A percentile compares a stretch with the other conserved stretches of the same genome.
These are phyloP conservation scores for Rhododendron williamsianum DNA, from an alignment of 148 eudicot genomes.

Conservation along the genomic window DNA sequence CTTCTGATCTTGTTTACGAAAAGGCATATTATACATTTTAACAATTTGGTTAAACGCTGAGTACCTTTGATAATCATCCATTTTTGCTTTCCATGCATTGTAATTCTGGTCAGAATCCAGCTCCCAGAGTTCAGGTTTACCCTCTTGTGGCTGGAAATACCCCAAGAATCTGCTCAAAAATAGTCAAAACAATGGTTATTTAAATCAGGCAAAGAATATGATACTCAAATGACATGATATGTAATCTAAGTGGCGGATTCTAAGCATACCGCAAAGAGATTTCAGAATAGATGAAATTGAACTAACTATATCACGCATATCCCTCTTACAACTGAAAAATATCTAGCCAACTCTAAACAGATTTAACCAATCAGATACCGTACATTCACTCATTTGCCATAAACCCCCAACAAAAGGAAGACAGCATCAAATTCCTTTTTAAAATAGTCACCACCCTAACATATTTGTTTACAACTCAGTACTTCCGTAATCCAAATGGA, in stretches of 20 bases:
- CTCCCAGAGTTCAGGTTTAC: slow-evolving; percentile 70
- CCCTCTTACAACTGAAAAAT: neutral
- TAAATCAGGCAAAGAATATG: neutral
- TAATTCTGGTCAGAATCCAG: slow-evolving; percentile 48
- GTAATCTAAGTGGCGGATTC: neutral
- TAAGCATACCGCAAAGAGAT: neutral
- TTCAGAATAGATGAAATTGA: neutral
- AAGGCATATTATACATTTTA: neutral
- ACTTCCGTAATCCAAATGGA: slow-evolving; percentile 4
- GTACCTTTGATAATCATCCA: slow-evolving; percentile 54
- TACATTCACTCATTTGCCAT: neutral
- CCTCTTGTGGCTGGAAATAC: slow-evolving; percentile 67
- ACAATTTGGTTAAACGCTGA: neutral
- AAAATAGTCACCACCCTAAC: neutral
- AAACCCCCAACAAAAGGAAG: neutral
- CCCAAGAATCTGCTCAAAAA: slow-evolving; percentile 68
- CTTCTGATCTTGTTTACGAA: neutral
- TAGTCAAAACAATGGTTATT: slow-evolving; percentile 5
- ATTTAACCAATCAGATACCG: neutral
- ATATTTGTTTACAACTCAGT: neutral
- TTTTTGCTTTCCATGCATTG: slow-evolving; percentile 27
- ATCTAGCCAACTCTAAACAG: neutral
- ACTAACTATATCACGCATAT: neutral
- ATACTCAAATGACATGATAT: neutral
- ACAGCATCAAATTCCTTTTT: neutral